Conservation (phyloP, 2,329 filamentous ascomycete genomes). For the Aspergillus fischeri region DNA sequence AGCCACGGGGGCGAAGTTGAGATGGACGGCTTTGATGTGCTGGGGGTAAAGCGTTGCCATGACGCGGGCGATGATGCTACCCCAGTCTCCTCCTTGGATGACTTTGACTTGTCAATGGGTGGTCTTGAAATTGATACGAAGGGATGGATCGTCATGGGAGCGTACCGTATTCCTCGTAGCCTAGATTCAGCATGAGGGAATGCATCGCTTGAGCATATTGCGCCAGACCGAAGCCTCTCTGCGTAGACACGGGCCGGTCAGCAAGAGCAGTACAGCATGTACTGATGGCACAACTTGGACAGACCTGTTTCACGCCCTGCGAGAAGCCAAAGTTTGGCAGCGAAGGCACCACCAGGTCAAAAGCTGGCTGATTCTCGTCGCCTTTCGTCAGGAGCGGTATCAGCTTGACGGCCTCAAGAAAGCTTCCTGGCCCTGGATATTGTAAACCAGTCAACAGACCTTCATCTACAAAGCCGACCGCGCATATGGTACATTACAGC, state of each 20-base stretch:
- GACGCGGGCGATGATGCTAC: constrained; percentile 58
- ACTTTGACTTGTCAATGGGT: constrained; percentile 12
- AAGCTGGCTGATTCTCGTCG: constrained; percentile 39
- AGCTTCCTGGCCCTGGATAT: constrained; percentile 57
- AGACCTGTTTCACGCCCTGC: constrained; percentile 36
- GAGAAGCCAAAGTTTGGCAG: constrained; percentile 57
- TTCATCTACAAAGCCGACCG: background rate
- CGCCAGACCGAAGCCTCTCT: constrained; percentile 54
- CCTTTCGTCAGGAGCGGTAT: constrained; percentile 45
- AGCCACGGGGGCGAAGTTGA: constrained; percentile 53
- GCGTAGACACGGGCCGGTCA: constrained; percentile 10
- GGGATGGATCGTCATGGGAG: background rate
- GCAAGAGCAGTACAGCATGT: background rate
- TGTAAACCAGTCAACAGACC: background rate
- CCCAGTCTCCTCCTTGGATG: constrained; percentile 68
- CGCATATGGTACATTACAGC: constrained; percentile 43
- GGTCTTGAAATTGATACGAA: background rate
- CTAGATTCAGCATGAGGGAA: constrained; percentile 64
- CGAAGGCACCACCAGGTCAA: constrained; percentile 52
- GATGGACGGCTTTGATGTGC: constrained; percentile 56
- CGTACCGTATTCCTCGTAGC: constrained; percentile 57
- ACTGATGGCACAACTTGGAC: background rate
- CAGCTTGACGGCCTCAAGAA: constrained; percentile 49
- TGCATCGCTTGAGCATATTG: constrained; percentile 64
- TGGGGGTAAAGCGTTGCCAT: constrained; percentile 58